Percentiles rank a stretch among this genome's conserved stretches.
Evolutionary conservation across 169 alveolate species (phyloP).

Genomic region (Plasmodium knowlesi): DNA sequence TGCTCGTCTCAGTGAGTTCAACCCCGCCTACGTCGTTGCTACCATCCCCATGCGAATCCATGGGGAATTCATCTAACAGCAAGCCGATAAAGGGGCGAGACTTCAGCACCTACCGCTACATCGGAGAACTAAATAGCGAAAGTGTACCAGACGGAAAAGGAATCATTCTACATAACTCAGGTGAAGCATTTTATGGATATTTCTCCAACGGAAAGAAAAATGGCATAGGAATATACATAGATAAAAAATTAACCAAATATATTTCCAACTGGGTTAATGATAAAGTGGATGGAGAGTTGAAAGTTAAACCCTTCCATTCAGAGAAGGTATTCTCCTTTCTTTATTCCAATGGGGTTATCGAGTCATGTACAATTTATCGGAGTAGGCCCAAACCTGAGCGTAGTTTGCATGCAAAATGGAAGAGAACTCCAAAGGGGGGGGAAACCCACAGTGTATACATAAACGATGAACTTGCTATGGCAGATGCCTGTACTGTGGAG

Average conservation of each 20-base stretch:
- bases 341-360: slow-evolving; percentile 7
- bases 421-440: neutral
- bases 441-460: neutral
- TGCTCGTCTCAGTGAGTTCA: neutral
- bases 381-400: neutral
- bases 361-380: neutral
- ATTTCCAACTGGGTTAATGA: slow-evolving; percentile 25
- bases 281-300: neutral
- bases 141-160: slow-evolving; percentile 45
- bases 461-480: neutral
- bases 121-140: slow-evolving; percentile 27
- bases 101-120: slow-evolving; percentile 8
- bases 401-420: neutral
- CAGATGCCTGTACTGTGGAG: neutral
- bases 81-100: neutral
- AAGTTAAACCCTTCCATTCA: slow-evolving; percentile 11
- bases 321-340: slow-evolving; percentile 5
- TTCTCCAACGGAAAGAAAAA: slow-evolving; percentile 45
- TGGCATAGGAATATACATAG: slow-evolving; percentile 47
- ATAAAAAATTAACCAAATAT: slow-evolving; percentile 28
- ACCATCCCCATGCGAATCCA: neutral
- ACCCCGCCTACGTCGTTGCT: neutral
- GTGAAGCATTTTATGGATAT: slow-evolving; percentile 29
- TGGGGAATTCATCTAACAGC: slow-evolving; percentile 20
- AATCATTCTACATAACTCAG: slow-evolving; percentile 25